A percentile compares a stretch with the other conserved stretches of the same genome.
These are phyloP conservation scores for Macrolepiota albuminosa DNA, from an alignment of 768 basidiomycete species.

Conservation along the genomic window DNA sequence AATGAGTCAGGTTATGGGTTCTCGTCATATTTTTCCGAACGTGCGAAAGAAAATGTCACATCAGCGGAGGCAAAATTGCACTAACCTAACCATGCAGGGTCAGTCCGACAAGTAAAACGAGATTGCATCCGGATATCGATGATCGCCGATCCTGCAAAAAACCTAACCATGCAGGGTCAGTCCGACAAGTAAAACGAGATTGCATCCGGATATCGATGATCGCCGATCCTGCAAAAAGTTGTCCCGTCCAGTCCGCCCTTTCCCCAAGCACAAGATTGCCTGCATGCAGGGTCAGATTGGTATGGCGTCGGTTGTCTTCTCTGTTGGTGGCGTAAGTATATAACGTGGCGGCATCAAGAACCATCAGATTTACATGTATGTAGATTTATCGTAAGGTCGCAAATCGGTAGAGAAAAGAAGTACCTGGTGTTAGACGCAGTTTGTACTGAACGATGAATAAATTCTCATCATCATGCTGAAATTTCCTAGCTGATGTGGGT, in stretches of 20 bases:
- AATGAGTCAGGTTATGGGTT: not conserved
- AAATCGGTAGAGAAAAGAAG: not conserved
- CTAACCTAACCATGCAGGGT: not conserved
- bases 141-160: not conserved
- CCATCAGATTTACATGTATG: not conserved
- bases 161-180: too few relatives aligned
- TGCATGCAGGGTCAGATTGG: constrained; percentile 1
- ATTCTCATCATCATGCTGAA: not conserved
- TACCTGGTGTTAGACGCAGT: not conserved
- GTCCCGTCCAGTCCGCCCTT: not conserved
- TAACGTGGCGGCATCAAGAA: not conserved
- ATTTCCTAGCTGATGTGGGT: not conserved
- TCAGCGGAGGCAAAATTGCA: not conserved
- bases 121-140: not conserved
- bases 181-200: not conserved
- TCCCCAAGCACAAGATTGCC: not conserved
- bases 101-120: not conserved
- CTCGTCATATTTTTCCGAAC: not conserved
- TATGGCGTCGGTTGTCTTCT: not conserved
- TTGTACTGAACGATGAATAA: not conserved
- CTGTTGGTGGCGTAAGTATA: not conserved
- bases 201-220: not conserved
- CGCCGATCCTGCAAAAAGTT: not conserved
- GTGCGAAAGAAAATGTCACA: not conserved
- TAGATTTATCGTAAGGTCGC: not conserved